A percentile compares a stretch with the other conserved stretches of the same genome.
phyloP scores from a whole-genome alignment of 345 rosid species.

The Salix arbutifolia region DNA sequence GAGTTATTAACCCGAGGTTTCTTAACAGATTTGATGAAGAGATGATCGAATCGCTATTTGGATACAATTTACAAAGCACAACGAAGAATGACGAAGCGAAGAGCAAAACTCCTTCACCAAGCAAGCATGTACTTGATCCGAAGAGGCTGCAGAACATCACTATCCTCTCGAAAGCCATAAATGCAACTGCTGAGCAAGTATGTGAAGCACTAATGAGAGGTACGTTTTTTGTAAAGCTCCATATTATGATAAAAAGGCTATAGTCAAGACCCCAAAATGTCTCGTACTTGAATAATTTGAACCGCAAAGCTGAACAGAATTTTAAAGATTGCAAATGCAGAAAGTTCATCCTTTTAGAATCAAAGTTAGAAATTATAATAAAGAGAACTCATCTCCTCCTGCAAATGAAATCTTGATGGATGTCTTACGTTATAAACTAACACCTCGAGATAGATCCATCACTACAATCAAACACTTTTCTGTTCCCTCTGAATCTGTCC shows the following conservation, averaged over 20 bases:
- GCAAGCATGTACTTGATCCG: conserved; percentile 85
- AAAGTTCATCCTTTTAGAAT: not conserved
- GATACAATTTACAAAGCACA: conserved; percentile 61
- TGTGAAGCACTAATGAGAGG: conserved; percentile 74
- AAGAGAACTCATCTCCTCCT: not conserved
- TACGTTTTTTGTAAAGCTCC: conserved; percentile 10
- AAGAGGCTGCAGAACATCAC: conserved; percentile 89
- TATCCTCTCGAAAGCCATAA: conserved; percentile 82
- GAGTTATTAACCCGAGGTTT: not conserved
- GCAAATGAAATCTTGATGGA: not conserved
- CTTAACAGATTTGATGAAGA: conserved; percentile 82
- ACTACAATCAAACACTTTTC: too few species aligned
- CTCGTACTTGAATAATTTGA: not conserved
- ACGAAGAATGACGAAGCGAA: conserved; percentile 61
- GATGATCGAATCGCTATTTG: conserved; percentile 94
- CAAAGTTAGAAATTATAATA: not conserved
- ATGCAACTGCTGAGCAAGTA: conserved; percentile 68
- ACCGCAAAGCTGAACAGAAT: not conserved
- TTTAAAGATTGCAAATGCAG: not conserved
- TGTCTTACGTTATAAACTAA: not conserved
- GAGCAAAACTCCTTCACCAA: conserved; percentile 87
- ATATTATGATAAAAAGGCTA: too few species aligned
- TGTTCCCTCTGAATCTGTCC: too few species aligned
- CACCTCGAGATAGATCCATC: too few species aligned
- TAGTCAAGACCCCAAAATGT: not conserved